These are phyloP conservation scores for Plectosphaerella plurivora DNA, from an alignment of 2,329 filamentous ascomycete genomes.

Conservation along the genomic window DNA sequence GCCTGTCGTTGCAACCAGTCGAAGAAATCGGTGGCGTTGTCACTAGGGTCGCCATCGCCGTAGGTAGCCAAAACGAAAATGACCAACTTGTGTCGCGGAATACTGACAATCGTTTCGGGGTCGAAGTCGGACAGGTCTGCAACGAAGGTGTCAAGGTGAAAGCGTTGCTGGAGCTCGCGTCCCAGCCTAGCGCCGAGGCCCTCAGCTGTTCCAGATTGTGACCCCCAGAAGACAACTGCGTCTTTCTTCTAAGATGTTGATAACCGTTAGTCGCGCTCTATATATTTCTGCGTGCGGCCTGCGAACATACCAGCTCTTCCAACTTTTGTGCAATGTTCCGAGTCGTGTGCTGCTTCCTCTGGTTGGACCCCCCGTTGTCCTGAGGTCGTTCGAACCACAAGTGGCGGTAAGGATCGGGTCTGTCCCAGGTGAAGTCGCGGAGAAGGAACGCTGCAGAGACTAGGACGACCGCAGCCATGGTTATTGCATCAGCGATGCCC, in stretches of 20 bases:
- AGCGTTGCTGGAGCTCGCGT: constrained; percentile 95
- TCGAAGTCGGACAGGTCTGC: constrained; percentile 98
- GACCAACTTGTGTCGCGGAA: constrained; percentile 84
- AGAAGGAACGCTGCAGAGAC: constrained; percentile 29
- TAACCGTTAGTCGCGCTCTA: background rate
- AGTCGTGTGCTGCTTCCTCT: constrained; percentile 70
- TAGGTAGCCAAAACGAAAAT: constrained; percentile 98
- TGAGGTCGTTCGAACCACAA: constrained; percentile 46
- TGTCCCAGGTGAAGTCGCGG: constrained; percentile 39
- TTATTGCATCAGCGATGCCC: too few species aligned
- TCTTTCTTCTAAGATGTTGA: constrained; percentile 64
- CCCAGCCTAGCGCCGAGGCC: constrained; percentile 95
- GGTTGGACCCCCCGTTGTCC: constrained; percentile 62
- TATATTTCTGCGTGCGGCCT: background rate
- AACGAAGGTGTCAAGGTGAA: constrained; percentile 96
- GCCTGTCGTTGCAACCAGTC: constrained; percentile 88
- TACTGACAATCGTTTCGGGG: constrained; percentile 84
- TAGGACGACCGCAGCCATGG: too few species aligned
- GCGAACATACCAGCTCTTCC: constrained; percentile 60
- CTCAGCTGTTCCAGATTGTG: constrained; percentile 96
- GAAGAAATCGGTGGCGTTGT: constrained; percentile 98
- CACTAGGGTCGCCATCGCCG: constrained; percentile 95
- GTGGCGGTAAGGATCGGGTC: constrained; percentile 42
- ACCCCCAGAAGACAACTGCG: constrained; percentile 97
- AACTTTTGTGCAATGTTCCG: constrained; percentile 93